phyloP scores from a whole-genome alignment of 345 rosid genomes.

The Bretschneidera sinensis region DNA sequence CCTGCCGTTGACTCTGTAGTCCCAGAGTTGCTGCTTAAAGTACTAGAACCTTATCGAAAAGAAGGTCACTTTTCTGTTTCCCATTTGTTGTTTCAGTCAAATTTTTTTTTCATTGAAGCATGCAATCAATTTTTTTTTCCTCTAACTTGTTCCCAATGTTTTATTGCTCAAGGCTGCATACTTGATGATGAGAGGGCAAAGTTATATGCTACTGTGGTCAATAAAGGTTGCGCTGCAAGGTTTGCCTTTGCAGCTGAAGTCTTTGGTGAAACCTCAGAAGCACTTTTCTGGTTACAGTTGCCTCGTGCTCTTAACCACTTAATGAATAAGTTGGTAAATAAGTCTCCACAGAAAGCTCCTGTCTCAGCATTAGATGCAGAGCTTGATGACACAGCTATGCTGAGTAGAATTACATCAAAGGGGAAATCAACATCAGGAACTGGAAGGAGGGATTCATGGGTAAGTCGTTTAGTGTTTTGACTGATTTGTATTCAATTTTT shows the following conservation, averaged over 20 bases:
- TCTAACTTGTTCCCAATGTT: slow-evolving; percentile 19
- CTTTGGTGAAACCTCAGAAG: slow-evolving; percentile 87
- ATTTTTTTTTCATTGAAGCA: slow-evolving; percentile 9
- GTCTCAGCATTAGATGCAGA: slow-evolving; percentile 28
- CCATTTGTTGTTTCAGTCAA: slow-evolving; percentile 6
- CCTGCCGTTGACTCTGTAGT: slow-evolving; percentile 81
- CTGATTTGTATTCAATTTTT: too few relatives aligned
- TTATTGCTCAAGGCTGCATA: slow-evolving; percentile 59
- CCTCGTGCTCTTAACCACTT: slow-evolving; percentile 81
- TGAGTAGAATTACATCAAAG: slow-evolving; percentile 53
- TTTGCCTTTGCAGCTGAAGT: slow-evolving; percentile 96
- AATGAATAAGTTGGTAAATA: slow-evolving; percentile 52
- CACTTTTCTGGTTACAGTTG: slow-evolving; percentile 94
- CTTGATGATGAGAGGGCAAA: slow-evolving; percentile 86
- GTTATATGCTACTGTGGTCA: slow-evolving; percentile 74
- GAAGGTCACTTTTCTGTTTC: slow-evolving; percentile 49
- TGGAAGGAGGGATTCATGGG: slow-evolving; percentile 44
- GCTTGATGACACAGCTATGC: slow-evolving; percentile 43
- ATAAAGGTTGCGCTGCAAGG: slow-evolving; percentile 75
- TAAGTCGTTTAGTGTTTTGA: slow-evolving; percentile 29
- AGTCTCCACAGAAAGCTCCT: slow-evolving; percentile 44
- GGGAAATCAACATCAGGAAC: slow-evolving; percentile 40
- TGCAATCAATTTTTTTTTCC: slow-evolving; percentile 11
- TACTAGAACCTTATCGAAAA: slow-evolving; percentile 81
- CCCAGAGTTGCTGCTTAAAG: slow-evolving; percentile 96